phyloP scores from a whole-genome alignment of 345 rosid species.

The Heritiera littoralis region DNA sequence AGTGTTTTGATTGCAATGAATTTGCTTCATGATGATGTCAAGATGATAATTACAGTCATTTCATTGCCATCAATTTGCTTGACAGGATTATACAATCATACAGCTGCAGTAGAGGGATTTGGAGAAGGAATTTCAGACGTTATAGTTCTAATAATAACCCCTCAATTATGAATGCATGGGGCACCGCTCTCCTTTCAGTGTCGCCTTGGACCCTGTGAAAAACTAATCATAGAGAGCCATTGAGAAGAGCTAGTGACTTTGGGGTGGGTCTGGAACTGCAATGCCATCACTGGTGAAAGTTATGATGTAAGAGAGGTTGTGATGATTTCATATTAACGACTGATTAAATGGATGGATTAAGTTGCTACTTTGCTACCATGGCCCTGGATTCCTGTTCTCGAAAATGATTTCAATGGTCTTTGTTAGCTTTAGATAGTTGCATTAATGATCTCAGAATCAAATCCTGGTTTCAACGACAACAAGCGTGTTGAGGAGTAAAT shows the following conservation, averaged over 20 bases:
- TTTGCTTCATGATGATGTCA: conserved; percentile 8
- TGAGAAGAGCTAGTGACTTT: conserved; percentile 3
- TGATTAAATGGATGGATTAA: no score
- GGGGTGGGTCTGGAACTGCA: background rate
- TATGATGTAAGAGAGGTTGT: background rate
- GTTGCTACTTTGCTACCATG: background rate
- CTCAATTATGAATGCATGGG: background rate
- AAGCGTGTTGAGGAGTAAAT: background rate
- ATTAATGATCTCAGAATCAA: background rate
- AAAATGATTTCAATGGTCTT: background rate
- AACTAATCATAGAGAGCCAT: background rate
- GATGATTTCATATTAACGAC: background rate
- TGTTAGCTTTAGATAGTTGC: conserved; percentile 5
- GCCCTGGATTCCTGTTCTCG: background rate
- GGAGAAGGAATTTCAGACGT: conserved; percentile 9
- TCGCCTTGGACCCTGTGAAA: background rate
- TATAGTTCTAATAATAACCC: background rate
- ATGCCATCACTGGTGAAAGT: background rate
- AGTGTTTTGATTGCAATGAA: conserved; percentile 1
- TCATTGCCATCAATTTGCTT: conserved; percentile 2
- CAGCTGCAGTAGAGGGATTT: background rate
- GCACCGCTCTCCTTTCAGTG: conserved; percentile 7
- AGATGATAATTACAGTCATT: conserved; percentile 5
- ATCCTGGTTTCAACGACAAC: background rate
- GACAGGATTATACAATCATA: background rate